Base-by-base conservation (phyloP, 2,329 filamentous ascomycete species). In the Sporothrix mexicana region DNA sequence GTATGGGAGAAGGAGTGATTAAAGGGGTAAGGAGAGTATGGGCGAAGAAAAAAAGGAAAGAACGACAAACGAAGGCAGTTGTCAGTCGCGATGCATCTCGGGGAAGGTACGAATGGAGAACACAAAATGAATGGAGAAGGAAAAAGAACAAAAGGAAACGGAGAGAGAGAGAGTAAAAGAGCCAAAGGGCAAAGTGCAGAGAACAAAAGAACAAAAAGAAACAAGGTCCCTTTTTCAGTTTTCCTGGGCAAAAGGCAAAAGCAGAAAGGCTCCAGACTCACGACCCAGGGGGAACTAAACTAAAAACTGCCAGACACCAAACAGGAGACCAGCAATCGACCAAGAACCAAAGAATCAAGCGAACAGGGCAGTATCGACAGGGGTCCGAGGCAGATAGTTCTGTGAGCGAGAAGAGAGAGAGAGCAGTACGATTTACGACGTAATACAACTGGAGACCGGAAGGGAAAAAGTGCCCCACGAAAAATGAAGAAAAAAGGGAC, bases 71-170 rank as follows among this genome's bases (percentile, higher is more conserved):
- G 23, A 10, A 55, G 23, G 9, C 6, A 51, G 47, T 51, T 12
- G 51, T 55, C 20, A 55, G 51, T 55, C 51, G 51, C 51, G 51
- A 55, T 25, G 51, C 51, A 55, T 55, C 51, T 55, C 51, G 51
- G 15, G 20, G 23, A 5, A 9, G 51, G 20, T 23, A 17, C 23
- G 20, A 47, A 47, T 36, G 30, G 30, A 36, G 30, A 36, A 36
- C 30, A 36, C 5, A 36, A 36, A 36, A 36, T 36, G 30, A 36
- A 36, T 36, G 30, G 45, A 47, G 10, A 47, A 47, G 15, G 45
- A 47, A 47, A 15, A 12, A 47, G 45, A 17, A 47, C 12, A 36
- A 30, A 36, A 5, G 53, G 53, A 13, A 59, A 41, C 23, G 20
- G 25, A 36, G 23, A 59, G 12, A 30, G 30, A n/a, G 57, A 17